These are phyloP conservation scores for Scalesia atractyloides DNA, from an alignment of 129 eudicot genomes.

Conservation along the genomic window DNA sequence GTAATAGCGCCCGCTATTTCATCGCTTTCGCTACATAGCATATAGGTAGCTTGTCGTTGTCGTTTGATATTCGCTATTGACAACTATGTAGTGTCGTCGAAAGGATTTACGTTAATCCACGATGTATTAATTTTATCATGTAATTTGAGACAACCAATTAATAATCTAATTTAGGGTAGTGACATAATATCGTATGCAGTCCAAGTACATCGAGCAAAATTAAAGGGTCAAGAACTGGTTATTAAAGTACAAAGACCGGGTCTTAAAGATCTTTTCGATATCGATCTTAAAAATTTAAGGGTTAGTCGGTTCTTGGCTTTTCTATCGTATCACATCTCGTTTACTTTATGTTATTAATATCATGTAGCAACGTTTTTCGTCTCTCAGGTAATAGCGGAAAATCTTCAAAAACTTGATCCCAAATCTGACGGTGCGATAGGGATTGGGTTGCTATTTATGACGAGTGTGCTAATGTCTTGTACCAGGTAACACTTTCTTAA, in stretches of 20 bases:
- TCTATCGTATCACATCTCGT: not conserved
- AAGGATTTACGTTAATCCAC: not conserved
- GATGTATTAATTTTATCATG: not conserved
- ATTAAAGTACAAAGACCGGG: constrained; percentile 99
- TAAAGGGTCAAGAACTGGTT: constrained; percentile 85
- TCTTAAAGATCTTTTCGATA: constrained; percentile 91
- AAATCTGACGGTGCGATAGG: constrained; percentile 99
- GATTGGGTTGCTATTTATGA: constrained; percentile 99
- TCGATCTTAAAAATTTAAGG: constrained; percentile 95
- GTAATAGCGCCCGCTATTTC: too few relatives aligned
- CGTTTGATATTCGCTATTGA: too few relatives aligned
- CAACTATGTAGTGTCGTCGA: not conserved
- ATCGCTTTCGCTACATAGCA: too few relatives aligned
- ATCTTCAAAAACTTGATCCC: constrained; percentile 97
- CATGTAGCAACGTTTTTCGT: not conserved
- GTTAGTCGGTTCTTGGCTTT: constrained; percentile 31
- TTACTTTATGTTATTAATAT: not conserved
- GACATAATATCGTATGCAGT: constrained; percentile 47
- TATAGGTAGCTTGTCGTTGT: too few relatives aligned
- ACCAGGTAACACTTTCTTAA: constrained; percentile 58
- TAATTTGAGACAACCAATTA: constrained; percentile 16
- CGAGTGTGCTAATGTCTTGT: constrained; percentile 96
- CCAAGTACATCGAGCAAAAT: constrained; percentile 96
- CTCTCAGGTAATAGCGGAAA: constrained; percentile 90
- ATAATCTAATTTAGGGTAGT: constrained; percentile 15